Conservation (phyloP, 2,329 filamentous ascomycete species). For the Cadophora luteo-olivacea region DNA sequence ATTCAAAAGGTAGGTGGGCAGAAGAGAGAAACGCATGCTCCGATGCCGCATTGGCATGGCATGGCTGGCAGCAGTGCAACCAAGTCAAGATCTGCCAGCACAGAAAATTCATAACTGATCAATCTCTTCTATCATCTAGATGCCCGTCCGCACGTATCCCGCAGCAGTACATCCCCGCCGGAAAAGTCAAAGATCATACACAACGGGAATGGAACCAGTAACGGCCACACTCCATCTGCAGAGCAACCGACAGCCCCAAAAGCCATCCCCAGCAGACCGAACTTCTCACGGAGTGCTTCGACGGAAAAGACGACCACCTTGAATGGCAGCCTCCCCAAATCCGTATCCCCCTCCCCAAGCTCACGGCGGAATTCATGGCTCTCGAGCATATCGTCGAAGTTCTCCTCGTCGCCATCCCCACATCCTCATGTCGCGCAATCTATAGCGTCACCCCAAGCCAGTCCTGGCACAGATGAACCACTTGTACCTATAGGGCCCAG, state of each 20-base stretch:
- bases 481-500: conserved; percentile 43
- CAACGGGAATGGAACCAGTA: conserved; percentile 32
- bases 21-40: conserved; percentile 11
- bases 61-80: conserved; percentile 18
- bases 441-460: conserved; percentile 19
- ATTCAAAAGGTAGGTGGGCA: conserved; percentile 41
- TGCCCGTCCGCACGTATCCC: conserved; percentile 26
- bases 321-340: conserved; percentile 38
- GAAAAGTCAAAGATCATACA: conserved; percentile 29
- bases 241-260: conserved; percentile 34
- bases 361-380: conserved; percentile 82
- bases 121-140: conserved; percentile 25
- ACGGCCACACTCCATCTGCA: background rate
- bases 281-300: conserved; percentile 37
- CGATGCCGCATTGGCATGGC: conserved; percentile 14
- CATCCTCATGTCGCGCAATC: conserved; percentile 23
- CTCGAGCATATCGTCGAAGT: conserved; percentile 90
- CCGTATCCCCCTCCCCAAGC: conserved; percentile 32
- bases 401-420: conserved; percentile 65
- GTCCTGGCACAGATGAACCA: conserved; percentile 42
- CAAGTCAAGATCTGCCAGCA: background rate
- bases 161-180: conserved; percentile 23
- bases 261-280: conserved; percentile 37
- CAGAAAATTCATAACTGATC: background rate
- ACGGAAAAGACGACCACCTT: conserved; percentile 38